phyloP scores from a whole-genome alignment of 2,329 filamentous ascomycete species.

The Chaetomiaceae sp. region DNA sequence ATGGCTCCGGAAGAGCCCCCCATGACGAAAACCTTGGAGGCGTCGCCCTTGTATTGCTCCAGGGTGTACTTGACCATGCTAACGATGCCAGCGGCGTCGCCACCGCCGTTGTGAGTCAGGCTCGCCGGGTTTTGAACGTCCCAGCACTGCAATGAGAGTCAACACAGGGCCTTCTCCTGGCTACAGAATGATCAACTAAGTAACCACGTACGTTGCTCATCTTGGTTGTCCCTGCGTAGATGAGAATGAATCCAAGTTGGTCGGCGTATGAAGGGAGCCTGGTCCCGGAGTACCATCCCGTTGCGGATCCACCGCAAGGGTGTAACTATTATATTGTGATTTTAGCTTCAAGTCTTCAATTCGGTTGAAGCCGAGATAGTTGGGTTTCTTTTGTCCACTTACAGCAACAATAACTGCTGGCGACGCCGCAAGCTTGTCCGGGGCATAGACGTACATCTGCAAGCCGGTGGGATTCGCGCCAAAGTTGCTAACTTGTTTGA shows the following conservation, averaged over 20 bases:
- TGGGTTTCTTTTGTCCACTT: conserved; percentile 4
- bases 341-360: too few relatives aligned
- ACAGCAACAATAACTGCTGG: conserved; percentile 43
- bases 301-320: conserved; percentile 44
- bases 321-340: conserved; percentile 31
- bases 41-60: conserved; percentile 42
- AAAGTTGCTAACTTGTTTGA: conserved; percentile 26
- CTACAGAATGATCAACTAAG: not conserved
- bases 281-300: conserved; percentile 40
- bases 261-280: conserved; percentile 39
- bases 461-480: conserved; percentile 36
- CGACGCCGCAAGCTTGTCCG: conserved; percentile 32
- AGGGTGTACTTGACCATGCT: conserved; percentile 51
- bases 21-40: conserved; percentile 44
- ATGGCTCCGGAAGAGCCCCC: conserved; percentile 39
- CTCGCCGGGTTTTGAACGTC: conserved; percentile 45
- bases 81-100: conserved; percentile 46
- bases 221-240: conserved; percentile 46
- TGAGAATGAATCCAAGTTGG: conserved; percentile 34
- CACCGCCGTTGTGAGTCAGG: conserved; percentile 46
- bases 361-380: not conserved
- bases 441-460: conserved; percentile 40
- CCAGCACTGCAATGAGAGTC: conserved; percentile 40
- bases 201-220: conserved; percentile 22
- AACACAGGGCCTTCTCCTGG: not conserved